Conservation (phyloP, 1,284 basidiomycete species). For the Mycena sp. region DNA sequence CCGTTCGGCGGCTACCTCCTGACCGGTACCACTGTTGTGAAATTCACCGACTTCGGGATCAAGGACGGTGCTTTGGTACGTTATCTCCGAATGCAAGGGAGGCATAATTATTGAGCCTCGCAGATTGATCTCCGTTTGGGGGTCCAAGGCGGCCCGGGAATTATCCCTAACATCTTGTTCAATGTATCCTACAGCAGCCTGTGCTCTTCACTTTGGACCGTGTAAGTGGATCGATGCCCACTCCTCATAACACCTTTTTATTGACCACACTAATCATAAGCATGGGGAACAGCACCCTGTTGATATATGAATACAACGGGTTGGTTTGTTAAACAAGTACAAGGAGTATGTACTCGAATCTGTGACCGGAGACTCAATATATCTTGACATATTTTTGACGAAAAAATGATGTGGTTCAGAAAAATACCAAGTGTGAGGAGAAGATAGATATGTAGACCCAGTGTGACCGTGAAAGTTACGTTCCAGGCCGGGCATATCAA, state of each 20-base stretch:
- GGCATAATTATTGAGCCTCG: background rate
- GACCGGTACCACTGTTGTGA: background rate
- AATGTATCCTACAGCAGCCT: conserved; percentile 1
- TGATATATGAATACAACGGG: background rate
- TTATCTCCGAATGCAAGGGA: background rate
- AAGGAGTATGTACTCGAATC: too few relatives aligned
- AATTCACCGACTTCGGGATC: background rate
- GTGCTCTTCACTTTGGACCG: background rate
- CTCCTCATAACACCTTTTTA: background rate
- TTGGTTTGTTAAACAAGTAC: conserved; percentile 3
- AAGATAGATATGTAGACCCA: too few relatives aligned
- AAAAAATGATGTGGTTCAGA: too few relatives aligned
- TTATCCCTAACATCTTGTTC: conserved; percentile 2
- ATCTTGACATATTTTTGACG: too few relatives aligned
- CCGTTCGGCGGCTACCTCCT: background rate
- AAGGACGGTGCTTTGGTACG: background rate
- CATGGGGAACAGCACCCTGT: background rate
- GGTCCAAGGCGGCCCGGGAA: background rate
- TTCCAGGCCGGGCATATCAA: too few relatives aligned
- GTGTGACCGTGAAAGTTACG: too few relatives aligned
- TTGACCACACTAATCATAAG: background rate
- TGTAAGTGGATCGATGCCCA: background rate
- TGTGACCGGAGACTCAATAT: too few relatives aligned
- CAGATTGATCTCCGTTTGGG: conserved; percentile 8
- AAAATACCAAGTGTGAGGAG: too few relatives aligned